These are phyloP conservation scores for Mariannaea elegans DNA, from an alignment of 2,329 filamentous ascomycete species.

Conservation along the genomic window DNA sequence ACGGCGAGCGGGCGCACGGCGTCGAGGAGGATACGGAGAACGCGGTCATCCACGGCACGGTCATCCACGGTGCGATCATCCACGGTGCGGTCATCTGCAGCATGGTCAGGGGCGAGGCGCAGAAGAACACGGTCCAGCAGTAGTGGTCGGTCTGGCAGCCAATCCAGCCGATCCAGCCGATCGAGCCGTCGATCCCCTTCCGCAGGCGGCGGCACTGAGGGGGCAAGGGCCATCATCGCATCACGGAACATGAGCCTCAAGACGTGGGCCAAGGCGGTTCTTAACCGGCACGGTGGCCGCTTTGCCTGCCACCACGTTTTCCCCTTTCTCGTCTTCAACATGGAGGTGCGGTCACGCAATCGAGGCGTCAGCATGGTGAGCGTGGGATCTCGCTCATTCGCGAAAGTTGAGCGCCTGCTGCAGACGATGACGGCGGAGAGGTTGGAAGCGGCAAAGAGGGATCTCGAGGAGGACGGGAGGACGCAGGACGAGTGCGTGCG, in stretches of 20 bases:
- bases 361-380: conserved; percentile 8
- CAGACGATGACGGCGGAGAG: not conserved
- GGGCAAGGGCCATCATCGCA: too few species aligned
- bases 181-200: too few species aligned
- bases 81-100: too few species aligned
- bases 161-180: too few species aligned
- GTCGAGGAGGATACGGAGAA: too few species aligned
- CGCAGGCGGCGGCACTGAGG: not conserved
- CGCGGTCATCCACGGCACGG: too few species aligned
- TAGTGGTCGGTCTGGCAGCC: too few species aligned
- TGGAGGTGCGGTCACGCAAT: conserved; percentile 2
- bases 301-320: conserved; percentile 9
- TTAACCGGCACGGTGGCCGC: not conserved
- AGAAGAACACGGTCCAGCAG: too few species aligned
- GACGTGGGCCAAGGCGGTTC: not conserved
- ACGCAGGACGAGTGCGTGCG: not conserved
- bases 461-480: not conserved
- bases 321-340: conserved; percentile 12
- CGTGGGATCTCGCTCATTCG: not conserved
- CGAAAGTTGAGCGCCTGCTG: not conserved
- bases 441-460: not conserved
- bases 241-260: conserved; percentile 9
- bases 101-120: too few species aligned
- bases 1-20: too few species aligned
- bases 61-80: too few species aligned